These are phyloP conservation scores for Saccharum hybrid DNA, from an alignment of 202 grass and related monocot genomes.

Conservation along the genomic window DNA sequence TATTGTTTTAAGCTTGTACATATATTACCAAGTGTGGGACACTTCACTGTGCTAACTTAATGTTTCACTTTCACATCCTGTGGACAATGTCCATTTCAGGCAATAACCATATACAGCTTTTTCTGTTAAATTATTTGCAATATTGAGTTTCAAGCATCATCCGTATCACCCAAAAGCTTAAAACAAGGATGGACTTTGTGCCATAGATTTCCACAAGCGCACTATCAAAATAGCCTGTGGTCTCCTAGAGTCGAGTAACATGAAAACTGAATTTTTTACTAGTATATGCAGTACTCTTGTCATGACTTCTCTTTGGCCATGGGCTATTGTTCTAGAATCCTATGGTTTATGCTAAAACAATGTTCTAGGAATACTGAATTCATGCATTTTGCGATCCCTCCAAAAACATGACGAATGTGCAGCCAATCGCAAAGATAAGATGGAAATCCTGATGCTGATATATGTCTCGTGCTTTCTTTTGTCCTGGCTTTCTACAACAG, in stretches of 20 bases:
- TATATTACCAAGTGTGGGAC: no score
- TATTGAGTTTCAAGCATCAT: not conserved
- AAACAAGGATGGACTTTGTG: not conserved
- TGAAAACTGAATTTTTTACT: slow-evolving; percentile 4
- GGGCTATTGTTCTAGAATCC: slow-evolving; percentile 3
- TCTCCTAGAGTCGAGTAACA: not conserved
- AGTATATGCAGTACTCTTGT: not conserved
- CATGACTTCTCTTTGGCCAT: not conserved
- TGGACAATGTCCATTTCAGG: slow-evolving; percentile 24
- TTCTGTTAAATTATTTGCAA: not conserved
- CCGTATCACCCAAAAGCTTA: not conserved
- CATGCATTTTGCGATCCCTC: slow-evolving; percentile 18
- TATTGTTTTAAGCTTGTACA: no score
- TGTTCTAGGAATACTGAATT: not conserved
- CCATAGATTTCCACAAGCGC: not conserved
- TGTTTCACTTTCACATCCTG: not conserved
- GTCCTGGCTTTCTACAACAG: not conserved
- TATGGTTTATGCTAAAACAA: slow-evolving; percentile 14
- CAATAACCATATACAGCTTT: not conserved
- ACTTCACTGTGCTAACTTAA: no score
- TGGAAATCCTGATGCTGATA: slow-evolving; percentile 25
- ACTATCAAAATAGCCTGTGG: not conserved
- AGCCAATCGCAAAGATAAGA: slow-evolving; percentile 16
- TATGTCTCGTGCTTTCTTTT: slow-evolving; percentile 7
- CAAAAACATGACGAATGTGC: slow-evolving; percentile 7